phyloP scores from a whole-genome alignment of 78 protist species.

The Chrysochromulina tobinii region DNA sequence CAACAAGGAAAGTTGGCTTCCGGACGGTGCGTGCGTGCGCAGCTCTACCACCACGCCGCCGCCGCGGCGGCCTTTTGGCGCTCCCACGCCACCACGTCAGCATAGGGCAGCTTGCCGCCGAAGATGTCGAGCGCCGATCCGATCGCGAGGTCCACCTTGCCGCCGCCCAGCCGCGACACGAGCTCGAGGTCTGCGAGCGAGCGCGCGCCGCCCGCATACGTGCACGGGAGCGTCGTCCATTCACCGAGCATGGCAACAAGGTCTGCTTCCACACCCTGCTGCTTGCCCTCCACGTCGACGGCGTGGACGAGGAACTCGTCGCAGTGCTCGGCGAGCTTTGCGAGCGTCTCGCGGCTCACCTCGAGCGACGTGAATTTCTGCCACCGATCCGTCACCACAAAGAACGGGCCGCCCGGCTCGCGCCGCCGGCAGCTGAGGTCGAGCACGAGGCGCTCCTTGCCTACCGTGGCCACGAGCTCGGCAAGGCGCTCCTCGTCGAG shows the following conservation, averaged over 20 bases:
- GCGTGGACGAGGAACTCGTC: constrained; percentile 64
- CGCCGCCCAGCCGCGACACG: constrained; percentile 7
- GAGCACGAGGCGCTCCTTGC: constrained; percentile 27
- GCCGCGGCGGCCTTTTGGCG: neutral
- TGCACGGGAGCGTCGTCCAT: constrained; percentile 4
- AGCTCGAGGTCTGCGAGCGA: neutral
- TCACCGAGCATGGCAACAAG: constrained; percentile 21
- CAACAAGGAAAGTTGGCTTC: neutral
- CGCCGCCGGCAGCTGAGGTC: constrained; percentile 49
- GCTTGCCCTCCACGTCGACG: constrained; percentile 56
- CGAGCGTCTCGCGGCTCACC: constrained; percentile 16
- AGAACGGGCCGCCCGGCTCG: neutral
- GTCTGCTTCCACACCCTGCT: constrained; percentile 1
- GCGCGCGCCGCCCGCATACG: constrained; percentile 44
- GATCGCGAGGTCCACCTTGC: constrained; percentile 38
- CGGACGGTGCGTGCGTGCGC: too few relatives aligned
- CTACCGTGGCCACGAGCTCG: constrained; percentile 13
- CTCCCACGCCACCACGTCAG: constrained; percentile 24
- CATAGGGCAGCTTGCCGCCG: constrained; percentile 39
- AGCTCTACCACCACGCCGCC: too few relatives aligned
- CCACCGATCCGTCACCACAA: constrained; percentile 51
- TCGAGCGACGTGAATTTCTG: constrained; percentile 47
- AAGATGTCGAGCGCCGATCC: constrained; percentile 46
- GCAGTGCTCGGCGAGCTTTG: constrained; percentile 6
- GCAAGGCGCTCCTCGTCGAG: constrained; percentile 17